Evolutionary conservation across 2,329 filamentous ascomycete species (phyloP), one percentile per base, ranked within the genome.

Genomic region (Hymenotorrendiella dingleyae): DNA sequence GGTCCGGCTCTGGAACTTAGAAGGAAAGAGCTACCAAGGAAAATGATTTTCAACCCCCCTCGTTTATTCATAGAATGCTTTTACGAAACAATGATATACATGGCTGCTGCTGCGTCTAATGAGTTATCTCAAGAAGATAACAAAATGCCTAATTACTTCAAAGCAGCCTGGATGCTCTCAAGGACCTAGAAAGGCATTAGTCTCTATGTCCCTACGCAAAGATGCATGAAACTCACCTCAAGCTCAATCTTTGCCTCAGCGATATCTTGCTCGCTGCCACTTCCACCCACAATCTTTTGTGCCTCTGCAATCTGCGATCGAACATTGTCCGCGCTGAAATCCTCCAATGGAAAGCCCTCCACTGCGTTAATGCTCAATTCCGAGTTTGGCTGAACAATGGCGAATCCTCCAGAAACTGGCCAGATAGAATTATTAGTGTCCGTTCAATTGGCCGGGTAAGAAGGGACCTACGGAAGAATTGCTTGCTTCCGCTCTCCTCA

Each of bases 231-330:
- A 39, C 74, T 65, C 70, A 95, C 91, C 88, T 98, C 93, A 58
- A 98, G 73, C 78, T 97, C 91, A 67, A 98, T 91, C 81, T 96
- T 97, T 57, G 93, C 93, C 81, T 98, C 93, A 54, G 91, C 91
- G 70, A 97, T 86, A 64, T 97, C 93, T 72, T 89, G 84, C 80
- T 96, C 93, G 69, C 88, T 96, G 63, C 91, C 93, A 64, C 75
- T 81, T 63, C 93, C 93, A 67, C 72, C 81, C 60, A 84, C 89
- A 64, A 97, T 83, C 82, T 96, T 97, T 73, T 95, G 87, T 55
- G 90, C 89, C 75, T 98, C 93, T 49, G 86, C 71, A 61, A 97
- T 88, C 75, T 96, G 91, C 64, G 84, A 80, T 64, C 79, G 80
- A 67, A 98, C 86, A 55, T 86, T 82, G 52, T 97, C 93, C 57